Evolutionary conservation across 768 basidiomycete species (phyloP).

Genomic region (Termitomyces sp.): DNA sequence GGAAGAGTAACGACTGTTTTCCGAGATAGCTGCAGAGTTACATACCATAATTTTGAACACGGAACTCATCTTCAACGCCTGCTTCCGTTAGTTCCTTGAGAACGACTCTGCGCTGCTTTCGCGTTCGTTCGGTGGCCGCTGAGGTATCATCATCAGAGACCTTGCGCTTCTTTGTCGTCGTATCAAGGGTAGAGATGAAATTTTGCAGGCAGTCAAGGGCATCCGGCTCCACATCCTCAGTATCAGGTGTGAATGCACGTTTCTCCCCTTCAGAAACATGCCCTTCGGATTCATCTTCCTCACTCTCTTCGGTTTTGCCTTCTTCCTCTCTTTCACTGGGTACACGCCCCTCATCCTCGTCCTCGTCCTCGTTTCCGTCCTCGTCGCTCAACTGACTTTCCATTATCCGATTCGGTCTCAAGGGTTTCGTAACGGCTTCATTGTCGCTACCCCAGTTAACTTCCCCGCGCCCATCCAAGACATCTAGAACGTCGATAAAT

Average conservation of each 20-base stretch:
- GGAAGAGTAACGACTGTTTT: neutral
- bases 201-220: constrained; percentile 66
- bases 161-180: constrained; percentile 67
- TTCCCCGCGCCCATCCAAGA: constrained; percentile 59
- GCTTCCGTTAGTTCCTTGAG: constrained; percentile 72
- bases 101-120: constrained; percentile 52
- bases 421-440: constrained; percentile 17
- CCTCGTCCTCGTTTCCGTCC: constrained; percentile 7
- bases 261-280: constrained; percentile 42
- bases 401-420: neutral
- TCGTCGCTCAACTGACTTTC: constrained; percentile 5
- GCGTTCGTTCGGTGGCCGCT: constrained; percentile 22
- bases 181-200: constrained; percentile 67
- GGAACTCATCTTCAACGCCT: constrained; percentile 80
- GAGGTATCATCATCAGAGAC: constrained; percentile 29
- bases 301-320: constrained; percentile 30
- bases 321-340: constrained; percentile 16
- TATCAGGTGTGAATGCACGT: constrained; percentile 42
- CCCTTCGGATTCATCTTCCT: constrained; percentile 28
- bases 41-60: constrained; percentile 45
- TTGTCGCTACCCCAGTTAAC: constrained; percentile 36
- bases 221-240: constrained; percentile 43
- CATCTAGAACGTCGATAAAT: constrained; percentile 60
- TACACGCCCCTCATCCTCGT: neutral
- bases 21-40: neutral